Conservation (phyloP, 495 filamentous ascomycete genomes). For the Pyronema omphalodes region DNA sequence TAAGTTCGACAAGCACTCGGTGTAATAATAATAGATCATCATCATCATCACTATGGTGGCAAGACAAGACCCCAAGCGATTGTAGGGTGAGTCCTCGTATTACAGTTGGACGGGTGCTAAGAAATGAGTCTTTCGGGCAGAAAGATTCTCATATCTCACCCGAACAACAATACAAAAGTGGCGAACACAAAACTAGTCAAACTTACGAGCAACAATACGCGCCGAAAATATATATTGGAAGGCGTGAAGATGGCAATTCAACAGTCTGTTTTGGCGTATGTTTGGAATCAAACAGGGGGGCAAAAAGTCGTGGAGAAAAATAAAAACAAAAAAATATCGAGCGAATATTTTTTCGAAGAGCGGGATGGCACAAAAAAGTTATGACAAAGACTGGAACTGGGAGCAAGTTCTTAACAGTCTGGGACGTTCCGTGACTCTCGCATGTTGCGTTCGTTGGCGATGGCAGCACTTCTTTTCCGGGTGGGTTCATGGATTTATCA, state of each 20-base stretch:
- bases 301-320: no score
- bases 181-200: no score
- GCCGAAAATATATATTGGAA: background rate
- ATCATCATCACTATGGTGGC: background rate
- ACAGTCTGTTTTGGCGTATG: background rate
- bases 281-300: background rate
- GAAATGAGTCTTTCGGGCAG: no score
- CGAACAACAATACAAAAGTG: no score
- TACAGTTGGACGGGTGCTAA: background rate
- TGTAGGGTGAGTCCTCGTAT: background rate
- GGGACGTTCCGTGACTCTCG: background rate
- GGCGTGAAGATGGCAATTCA: background rate
- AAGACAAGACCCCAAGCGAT: background rate
- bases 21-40: no score
- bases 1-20: background rate
- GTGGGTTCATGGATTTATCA: no score
- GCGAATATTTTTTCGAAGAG: background rate
- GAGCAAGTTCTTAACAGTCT: constrained; percentile 1
- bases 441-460: background rate
- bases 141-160: no score
- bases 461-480: background rate
- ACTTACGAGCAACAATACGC: background rate
- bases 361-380: no score
- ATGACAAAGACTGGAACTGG: constrained; percentile 1
- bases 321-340: constrained; percentile 3